Conservation (phyloP, 2,329 filamentous ascomycete genomes). For the Didymella arachidicola region DNA sequence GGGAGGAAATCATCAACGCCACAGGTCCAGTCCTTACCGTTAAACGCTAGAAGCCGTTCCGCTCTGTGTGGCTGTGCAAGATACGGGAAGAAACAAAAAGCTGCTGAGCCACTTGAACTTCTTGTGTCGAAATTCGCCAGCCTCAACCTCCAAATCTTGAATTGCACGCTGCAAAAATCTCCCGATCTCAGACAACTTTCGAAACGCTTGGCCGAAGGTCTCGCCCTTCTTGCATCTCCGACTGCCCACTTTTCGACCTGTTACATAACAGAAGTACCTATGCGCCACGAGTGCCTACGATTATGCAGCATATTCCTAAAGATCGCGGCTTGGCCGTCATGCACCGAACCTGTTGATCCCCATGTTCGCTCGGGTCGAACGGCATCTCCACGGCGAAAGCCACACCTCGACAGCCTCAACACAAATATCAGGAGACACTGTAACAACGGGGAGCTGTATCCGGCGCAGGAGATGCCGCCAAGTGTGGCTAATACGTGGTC, state of each 20-base stretch:
- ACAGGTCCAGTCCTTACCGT: conserved; percentile 18
- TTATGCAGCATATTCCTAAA: conserved; percentile 5
- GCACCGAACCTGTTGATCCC: conserved; percentile 14
- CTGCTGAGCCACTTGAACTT: conserved; percentile 14
- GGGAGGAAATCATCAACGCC: conserved; percentile 16
- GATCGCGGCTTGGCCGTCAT: conserved; percentile 17
- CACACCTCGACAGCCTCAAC: conserved; percentile 8
- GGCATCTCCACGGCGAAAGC: conserved; percentile 14
- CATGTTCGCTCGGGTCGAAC: conserved; percentile 12
- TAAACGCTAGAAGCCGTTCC: conserved; percentile 22
- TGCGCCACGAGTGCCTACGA: conserved; percentile 11
- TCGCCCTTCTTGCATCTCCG: conserved; percentile 5
- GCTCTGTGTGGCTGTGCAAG: conserved; percentile 22
- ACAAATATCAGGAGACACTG: conserved; percentile 1
- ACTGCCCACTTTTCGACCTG: conserved; percentile 6
- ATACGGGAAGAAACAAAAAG: conserved; percentile 14
- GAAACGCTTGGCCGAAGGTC: conserved; percentile 19
- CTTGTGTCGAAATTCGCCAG: conserved; percentile 7
- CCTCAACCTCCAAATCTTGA: conserved; percentile 4
- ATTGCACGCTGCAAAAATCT: neutral
- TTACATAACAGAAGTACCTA: conserved; percentile 20
- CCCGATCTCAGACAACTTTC: conserved; percentile 11
- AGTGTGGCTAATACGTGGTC: conserved; percentile 17
- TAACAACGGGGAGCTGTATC: neutral
- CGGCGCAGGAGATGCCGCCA: conserved; percentile 3